A percentile compares a stretch with the other conserved stretches of the same genome.
Conservation (phyloP, 805 yeast genomes). For the Kockiozyma suomiensis region DNA sequence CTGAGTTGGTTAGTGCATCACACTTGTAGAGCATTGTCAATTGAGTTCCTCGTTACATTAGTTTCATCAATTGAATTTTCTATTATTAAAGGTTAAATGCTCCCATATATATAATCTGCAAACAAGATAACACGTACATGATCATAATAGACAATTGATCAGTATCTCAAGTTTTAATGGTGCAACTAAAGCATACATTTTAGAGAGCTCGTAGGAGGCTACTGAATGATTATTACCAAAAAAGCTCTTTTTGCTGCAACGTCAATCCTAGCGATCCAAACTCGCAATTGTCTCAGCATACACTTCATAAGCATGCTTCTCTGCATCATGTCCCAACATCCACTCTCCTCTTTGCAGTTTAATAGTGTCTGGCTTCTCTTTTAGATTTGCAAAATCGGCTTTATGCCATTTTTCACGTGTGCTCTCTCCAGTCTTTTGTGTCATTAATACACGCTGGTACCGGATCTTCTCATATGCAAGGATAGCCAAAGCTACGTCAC, state of each 20-base stretch:
- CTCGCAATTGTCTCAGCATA: neutral
- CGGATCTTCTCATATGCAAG: conserved; percentile 4
- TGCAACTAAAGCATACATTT: too few relatives aligned
- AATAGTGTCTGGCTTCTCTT: neutral
- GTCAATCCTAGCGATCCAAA: too few relatives aligned
- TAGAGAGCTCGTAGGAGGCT: too few relatives aligned
- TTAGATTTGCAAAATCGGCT: neutral
- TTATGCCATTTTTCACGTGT: conserved; percentile 6
- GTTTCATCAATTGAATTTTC: too few relatives aligned
- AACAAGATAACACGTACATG: too few relatives aligned
- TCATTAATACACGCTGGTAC: neutral
- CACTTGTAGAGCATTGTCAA: neutral
- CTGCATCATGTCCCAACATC: conserved; percentile 6
- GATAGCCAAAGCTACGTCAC: neutral
- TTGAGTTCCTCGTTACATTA: too few relatives aligned
- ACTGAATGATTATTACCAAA: too few relatives aligned
- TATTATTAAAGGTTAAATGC: too few relatives aligned
- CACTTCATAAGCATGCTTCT: conserved; percentile 5
- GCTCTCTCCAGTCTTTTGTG: neutral
- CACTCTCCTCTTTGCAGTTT: conserved; percentile 1
- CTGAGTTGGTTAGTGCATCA: neutral
- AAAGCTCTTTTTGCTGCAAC: too few relatives aligned
- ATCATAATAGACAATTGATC: too few relatives aligned
- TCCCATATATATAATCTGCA: too few relatives aligned
- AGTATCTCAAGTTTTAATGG: too few relatives aligned